These are phyloP conservation scores for Calonectria fujianensis DNA, from an alignment of 2,329 filamentous ascomycete genomes.

Conservation along the genomic window DNA sequence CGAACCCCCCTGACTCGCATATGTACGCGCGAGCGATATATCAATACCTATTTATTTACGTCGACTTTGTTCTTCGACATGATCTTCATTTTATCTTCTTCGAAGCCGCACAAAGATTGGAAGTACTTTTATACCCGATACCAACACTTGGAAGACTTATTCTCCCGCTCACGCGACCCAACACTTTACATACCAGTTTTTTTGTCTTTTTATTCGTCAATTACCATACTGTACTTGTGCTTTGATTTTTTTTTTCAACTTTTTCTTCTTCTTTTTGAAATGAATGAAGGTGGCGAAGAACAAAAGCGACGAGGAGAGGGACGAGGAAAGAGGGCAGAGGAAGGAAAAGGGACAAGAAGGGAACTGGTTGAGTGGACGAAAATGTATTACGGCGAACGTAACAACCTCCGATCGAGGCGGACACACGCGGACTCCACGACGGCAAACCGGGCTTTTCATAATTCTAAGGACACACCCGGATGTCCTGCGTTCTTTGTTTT, in stretches of 20 bases:
- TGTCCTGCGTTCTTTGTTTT: constrained; percentile 42
- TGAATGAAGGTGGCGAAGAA: constrained; percentile 6
- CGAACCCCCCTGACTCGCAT: constrained; percentile 28
- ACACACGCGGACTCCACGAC: constrained; percentile 37
- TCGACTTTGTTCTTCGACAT: constrained; percentile 29
- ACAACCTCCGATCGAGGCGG: constrained; percentile 1
- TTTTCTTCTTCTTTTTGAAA: constrained; percentile 28
- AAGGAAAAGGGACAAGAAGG: constrained; percentile 29
- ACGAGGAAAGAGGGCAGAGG: constrained; percentile 29
- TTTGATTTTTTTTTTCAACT: constrained; percentile 20
- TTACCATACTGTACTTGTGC: constrained; percentile 39
- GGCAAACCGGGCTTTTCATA: constrained; percentile 35
- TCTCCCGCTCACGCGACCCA: constrained; percentile 60
- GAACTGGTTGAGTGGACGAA: constrained; percentile 11
- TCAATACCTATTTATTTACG: constrained; percentile 11
- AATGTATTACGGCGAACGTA: constrained; percentile 23
- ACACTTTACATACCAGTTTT: constrained; percentile 47
- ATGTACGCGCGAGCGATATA: constrained; percentile 31
- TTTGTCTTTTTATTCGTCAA: constrained; percentile 34
- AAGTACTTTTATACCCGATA: constrained; percentile 51
- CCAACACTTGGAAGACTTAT: constrained; percentile 51
- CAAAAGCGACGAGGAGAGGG: constrained; percentile 19
- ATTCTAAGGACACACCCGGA: constrained; percentile 44
- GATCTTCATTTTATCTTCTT: constrained; percentile 27
- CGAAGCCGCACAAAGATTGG: constrained; percentile 31